Percentiles rank a stretch among this genome's conserved stretches.
Conservation (phyloP, 768 basidiomycete genomes). For the Suillus bovinus region DNA sequence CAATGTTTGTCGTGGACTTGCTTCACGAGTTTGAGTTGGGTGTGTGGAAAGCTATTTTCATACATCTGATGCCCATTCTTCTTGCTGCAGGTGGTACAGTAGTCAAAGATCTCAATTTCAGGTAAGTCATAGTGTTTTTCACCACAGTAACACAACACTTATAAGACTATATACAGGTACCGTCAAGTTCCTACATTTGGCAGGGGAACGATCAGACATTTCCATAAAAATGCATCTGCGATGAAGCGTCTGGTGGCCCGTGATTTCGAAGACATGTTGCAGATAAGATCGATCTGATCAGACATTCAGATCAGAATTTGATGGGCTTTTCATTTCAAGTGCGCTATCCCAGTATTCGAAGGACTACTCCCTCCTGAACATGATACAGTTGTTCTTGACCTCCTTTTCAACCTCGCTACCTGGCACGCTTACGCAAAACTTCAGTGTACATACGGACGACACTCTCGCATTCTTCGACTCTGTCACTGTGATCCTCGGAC, state of each 20-base stretch:
- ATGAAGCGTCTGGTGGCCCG: slow-evolving; percentile 37
- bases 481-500: slow-evolving; percentile 22
- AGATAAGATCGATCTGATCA: slow-evolving; percentile 17
- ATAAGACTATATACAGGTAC: slow-evolving; percentile 25
- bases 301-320: neutral
- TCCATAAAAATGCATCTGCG: slow-evolving; percentile 33
- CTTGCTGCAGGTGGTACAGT: slow-evolving; percentile 6
- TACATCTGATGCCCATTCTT: slow-evolving; percentile 25
- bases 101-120: slow-evolving; percentile 16
- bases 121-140: slow-evolving; percentile 11
- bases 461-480: slow-evolving; percentile 23
- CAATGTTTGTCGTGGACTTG: slow-evolving; percentile 19
- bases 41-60: slow-evolving; percentile 25
- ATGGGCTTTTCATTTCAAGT: slow-evolving; percentile 20
- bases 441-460: slow-evolving; percentile 27
- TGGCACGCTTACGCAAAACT: slow-evolving; percentile 41
- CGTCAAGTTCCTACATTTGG: slow-evolving; percentile 35
- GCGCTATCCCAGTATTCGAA: slow-evolving; percentile 39
- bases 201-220: slow-evolving; percentile 29
- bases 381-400: slow-evolving; percentile 19
- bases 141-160: too few relatives aligned
- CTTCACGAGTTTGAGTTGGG: slow-evolving; percentile 28
- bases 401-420: slow-evolving; percentile 29
- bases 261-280: slow-evolving; percentile 42
- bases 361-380: slow-evolving; percentile 31